phyloP scores from a whole-genome alignment of 23 red algal genomes.

The Gracilaria gracilis region DNA sequence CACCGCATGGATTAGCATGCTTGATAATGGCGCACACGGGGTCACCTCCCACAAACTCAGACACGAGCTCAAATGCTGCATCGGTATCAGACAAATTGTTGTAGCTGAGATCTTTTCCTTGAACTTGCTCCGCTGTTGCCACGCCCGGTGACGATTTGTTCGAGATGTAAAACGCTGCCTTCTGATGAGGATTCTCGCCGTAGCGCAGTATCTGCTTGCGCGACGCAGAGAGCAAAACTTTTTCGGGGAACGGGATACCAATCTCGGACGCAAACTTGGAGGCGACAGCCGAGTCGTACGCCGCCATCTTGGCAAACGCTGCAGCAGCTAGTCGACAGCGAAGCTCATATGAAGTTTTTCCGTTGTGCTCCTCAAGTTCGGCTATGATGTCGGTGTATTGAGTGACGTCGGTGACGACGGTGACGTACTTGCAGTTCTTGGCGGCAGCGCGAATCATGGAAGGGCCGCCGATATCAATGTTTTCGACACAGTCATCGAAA shows the following conservation, averaged over 20 bases:
- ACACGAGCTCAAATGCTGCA: slow-evolving; percentile 93
- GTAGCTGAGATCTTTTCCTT: slow-evolving; percentile 99
- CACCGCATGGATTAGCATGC: slow-evolving; percentile 97
- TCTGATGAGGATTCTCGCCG: slow-evolving; percentile 99
- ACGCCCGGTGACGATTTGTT: slow-evolving; percentile 42
- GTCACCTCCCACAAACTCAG: slow-evolving; percentile 81
- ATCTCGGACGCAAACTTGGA: slow-evolving; percentile 72
- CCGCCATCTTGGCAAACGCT: slow-evolving; percentile 77
- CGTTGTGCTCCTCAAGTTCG: slow-evolving; percentile 85
- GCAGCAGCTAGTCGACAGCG: slow-evolving; percentile 73
- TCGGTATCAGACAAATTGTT: slow-evolving; percentile 99
- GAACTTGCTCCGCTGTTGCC: slow-evolving; percentile 86
- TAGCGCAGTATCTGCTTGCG: slow-evolving; percentile 95
- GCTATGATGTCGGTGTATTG: slow-evolving; percentile 88
- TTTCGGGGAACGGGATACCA: slow-evolving; percentile 61
- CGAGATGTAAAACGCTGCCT: slow-evolving; percentile 85
- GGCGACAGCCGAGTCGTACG: slow-evolving; percentile 90
- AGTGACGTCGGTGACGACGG: slow-evolving; percentile 86
- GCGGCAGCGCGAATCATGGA: slow-evolving; percentile 92
- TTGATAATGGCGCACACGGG: slow-evolving; percentile 95
- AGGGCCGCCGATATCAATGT: slow-evolving; percentile 95
- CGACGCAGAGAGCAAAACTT: slow-evolving; percentile 56
- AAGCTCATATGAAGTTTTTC: slow-evolving; percentile 61
- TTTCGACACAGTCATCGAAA: slow-evolving; percentile 89
- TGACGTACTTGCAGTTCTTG: slow-evolving; percentile 89